phyloP scores from a whole-genome alignment of 106 monocot species.

The Dioscorea alata region DNA sequence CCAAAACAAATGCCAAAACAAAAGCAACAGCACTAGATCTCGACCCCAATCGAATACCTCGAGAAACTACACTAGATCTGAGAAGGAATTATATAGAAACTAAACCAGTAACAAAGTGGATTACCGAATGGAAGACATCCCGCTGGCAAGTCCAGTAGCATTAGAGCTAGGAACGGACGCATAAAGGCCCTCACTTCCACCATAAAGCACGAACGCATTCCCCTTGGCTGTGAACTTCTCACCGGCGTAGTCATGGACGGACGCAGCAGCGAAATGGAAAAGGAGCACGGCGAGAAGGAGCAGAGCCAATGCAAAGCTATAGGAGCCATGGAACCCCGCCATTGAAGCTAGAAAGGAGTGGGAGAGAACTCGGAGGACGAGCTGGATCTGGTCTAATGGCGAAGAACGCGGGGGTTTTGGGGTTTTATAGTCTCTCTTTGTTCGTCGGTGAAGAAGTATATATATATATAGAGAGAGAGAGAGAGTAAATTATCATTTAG shows the following conservation, averaged over 20 bases:
- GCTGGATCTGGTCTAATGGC: conserved; percentile 8
- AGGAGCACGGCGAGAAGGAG: conserved; percentile 18
- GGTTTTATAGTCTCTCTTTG: too few species aligned
- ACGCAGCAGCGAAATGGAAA: conserved; percentile 25
- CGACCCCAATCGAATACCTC: background rate
- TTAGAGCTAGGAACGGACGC: conserved; percentile 30
- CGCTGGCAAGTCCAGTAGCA: conserved; percentile 5
- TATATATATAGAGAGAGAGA: background rate
- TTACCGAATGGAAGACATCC: conserved; percentile 83
- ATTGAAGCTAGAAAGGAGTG: conserved; percentile 22
- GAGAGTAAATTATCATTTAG: background rate
- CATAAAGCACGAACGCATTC: conserved; percentile 87
- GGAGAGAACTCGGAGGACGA: background rate
- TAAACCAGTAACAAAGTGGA: too few species aligned
- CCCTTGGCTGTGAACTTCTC: conserved; percentile 50
- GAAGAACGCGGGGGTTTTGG: too few species aligned
- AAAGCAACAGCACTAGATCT: background rate
- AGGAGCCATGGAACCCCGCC: background rate
- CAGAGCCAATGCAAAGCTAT: conserved; percentile 2
- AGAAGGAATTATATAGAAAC: background rate
- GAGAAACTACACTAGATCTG: background rate
- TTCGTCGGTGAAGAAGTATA: background rate
- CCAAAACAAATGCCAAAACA: too few species aligned
- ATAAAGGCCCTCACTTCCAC: conserved; percentile 90
- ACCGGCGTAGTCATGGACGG: conserved; percentile 75